phyloP scores from a whole-genome alignment of 495 filamentous ascomycete species.

The Amniculicola lignicola region DNA sequence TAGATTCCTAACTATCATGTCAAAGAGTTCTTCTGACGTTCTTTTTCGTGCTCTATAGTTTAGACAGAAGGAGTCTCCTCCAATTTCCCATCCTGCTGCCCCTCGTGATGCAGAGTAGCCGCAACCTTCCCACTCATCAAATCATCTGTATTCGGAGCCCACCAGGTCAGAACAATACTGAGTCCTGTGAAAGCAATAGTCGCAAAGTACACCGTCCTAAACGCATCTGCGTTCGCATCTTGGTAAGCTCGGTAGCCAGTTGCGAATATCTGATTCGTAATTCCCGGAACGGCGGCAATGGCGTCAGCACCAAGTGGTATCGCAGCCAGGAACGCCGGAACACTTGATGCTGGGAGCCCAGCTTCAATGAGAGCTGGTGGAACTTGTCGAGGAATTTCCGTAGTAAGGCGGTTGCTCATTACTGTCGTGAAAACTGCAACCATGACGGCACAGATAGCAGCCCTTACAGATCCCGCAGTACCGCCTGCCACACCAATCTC shows the following conservation, averaged over 20 bases:
- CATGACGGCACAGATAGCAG: conserved; percentile 15
- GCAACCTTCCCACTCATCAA: conserved; percentile 15
- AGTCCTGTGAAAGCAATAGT: conserved; percentile 32
- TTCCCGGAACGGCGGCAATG: conserved; percentile 18
- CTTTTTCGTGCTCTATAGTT: too few species aligned
- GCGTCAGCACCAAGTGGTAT: conserved; percentile 19
- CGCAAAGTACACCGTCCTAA: conserved; percentile 27
- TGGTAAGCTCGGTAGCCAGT: conserved; percentile 22
- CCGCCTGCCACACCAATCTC: conserved; percentile 16
- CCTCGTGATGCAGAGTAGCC: conserved; percentile 20
- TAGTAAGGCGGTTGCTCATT: conserved; percentile 13
- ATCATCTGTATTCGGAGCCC: conserved; percentile 24
- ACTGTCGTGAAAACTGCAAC: conserved; percentile 19
- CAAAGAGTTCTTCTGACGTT: too few species aligned
- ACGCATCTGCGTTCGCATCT: conserved; percentile 31
- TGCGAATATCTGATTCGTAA: conserved; percentile 20
- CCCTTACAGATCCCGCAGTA: conserved; percentile 24
- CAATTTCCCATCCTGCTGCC: too few species aligned
- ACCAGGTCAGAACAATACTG: conserved; percentile 25
- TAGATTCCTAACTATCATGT: too few species aligned
- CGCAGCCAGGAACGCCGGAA: conserved; percentile 24
- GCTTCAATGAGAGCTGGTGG: conserved; percentile 14
- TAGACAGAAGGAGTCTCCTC: too few species aligned
- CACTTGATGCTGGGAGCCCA: conserved; percentile 20
- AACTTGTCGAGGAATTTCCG: conserved; percentile 16